Base-by-base conservation (phyloP, 2,329 filamentous ascomycete species). In the Colletotrichum sp. region DNA sequence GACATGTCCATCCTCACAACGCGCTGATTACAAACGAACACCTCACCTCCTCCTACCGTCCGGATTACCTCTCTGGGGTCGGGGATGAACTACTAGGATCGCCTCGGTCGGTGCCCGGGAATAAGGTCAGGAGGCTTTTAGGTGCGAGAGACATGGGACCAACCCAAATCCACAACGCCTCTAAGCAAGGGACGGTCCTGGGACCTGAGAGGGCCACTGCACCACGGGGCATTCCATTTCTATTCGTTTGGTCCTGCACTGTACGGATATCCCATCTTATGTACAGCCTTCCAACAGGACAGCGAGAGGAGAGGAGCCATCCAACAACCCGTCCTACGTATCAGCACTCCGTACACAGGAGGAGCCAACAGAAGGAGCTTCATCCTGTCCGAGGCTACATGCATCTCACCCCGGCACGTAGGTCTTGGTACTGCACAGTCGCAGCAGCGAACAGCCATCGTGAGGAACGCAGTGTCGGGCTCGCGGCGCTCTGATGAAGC, bases 21-120 rank as follows among this genome's bases (percentile, higher is more conserved):
- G 13, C 18, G 24, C 52, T 22, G n/a, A 22, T 26, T 62, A 32
- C 28, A 28, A 30, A 18, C 24, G 60, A 22, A 15, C 30, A 32
- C 28, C 34, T 66, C 30, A 32, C 28, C 34, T 66, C 10, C 28
- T 63, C 26, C n/a, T 48, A 24, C 63, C 36, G 9, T 39, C n/a
- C 36, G 34, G 34, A 66, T 48, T n/a, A 10, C 22, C 22, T 39
- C 63, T 48, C 48, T 60, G 24, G 60, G 48, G 30, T 64, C 44
- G 71, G 70, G 70, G 39, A 69, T 73, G 65, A 69, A 68, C 34
- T 74, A 24, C 71, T 74, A 36, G 59, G 69, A 68, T 75, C 30
- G 39, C 28, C 36, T 63, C 73, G 73, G 57, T 22, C 62, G 55
- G 48, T 34, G 44, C 39, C 32, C 57, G 57, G 73, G 24, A 52